A percentile compares a stretch with the other conserved stretches of the same genome.
Evolutionary conservation across 2,329 filamentous ascomycete genomes (phyloP).

Genomic region (Aspergillus luchuensis): DNA sequence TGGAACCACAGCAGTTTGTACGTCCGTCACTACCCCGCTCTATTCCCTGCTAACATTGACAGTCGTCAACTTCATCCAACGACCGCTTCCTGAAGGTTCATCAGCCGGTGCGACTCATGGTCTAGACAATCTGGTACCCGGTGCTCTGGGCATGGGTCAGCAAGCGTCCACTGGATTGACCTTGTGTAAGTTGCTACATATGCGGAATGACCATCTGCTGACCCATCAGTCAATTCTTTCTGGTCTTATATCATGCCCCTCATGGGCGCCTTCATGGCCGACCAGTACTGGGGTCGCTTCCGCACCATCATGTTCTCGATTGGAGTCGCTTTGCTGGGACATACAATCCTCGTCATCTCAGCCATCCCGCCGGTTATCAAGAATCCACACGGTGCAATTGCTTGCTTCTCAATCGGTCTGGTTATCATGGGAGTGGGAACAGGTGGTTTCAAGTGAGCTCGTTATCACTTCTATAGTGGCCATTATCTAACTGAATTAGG

Average conservation of each 20-base stretch:
- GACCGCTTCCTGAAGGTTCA: conserved; percentile 56
- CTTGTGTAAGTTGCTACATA: conserved; percentile 41
- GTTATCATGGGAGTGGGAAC: conserved; percentile 73
- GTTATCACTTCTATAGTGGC: not conserved
- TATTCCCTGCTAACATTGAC: not conserved
- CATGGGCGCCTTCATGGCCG: conserved; percentile 62
- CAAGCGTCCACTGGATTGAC: conserved; percentile 56
- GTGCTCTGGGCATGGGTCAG: conserved; percentile 62
- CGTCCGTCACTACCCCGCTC: conserved; percentile 23
- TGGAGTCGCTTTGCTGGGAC: conserved; percentile 64
- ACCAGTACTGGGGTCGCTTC: conserved; percentile 70
- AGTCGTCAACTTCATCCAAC: conserved; percentile 65
- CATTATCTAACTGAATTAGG: conserved; percentile 10
- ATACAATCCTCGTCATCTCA: conserved; percentile 66
- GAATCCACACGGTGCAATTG: conserved; percentile 60
- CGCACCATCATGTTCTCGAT: conserved; percentile 69
- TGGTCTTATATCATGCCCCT: conserved; percentile 64
- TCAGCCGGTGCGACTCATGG: conserved; percentile 50
- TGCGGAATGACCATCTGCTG: not conserved
- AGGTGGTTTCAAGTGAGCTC: conserved; percentile 69
- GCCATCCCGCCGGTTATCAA: conserved; percentile 66
- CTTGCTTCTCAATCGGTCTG: conserved; percentile 64
- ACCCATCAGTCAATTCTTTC: conserved; percentile 56
- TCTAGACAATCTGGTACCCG: conserved; percentile 33
- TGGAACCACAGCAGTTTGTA: conserved; percentile 67